Conservation (phyloP, 2,329 filamentous ascomycete species). For the Diaporthe humulicola region DNA sequence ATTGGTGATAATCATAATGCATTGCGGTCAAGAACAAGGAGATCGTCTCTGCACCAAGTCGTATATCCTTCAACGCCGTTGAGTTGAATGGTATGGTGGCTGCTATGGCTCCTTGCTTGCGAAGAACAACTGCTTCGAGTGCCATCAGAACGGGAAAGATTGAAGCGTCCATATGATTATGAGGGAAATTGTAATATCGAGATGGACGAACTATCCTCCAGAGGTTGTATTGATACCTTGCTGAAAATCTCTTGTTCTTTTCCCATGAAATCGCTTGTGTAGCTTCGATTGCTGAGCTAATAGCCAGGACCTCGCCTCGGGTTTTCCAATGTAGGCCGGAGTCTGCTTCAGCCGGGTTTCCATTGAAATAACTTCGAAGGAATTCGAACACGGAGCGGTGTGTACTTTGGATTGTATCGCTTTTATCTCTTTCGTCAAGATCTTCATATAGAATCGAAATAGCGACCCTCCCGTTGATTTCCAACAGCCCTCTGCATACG, state of each 20-base stretch:
- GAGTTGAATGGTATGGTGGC: background rate
- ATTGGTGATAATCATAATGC: background rate
- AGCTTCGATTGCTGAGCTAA: background rate
- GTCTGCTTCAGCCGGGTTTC: background rate
- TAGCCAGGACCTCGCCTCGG: background rate
- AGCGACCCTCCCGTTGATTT: background rate
- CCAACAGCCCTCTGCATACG: background rate
- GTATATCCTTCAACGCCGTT: background rate
- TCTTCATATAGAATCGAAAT: background rate
- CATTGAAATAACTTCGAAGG: background rate
- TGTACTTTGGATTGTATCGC: background rate
- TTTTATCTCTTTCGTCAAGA: background rate
- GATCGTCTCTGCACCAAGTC: background rate
- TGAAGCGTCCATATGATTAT: background rate
- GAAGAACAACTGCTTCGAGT: background rate
- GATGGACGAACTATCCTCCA: too few relatives aligned
- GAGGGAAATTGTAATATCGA: background rate
- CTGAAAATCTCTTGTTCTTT: too few relatives aligned
- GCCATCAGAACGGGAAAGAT: background rate
- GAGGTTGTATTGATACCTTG: too few relatives aligned
- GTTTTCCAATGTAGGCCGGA: background rate
- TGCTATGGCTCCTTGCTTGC: background rate
- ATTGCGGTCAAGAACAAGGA: background rate
- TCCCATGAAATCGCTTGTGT: background rate
- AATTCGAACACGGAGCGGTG: background rate